Percentiles rank a stretch among this genome's conserved stretches.
phyloP scores from a whole-genome alignment of 495 filamentous ascomycete genomes.

The Bombardia bombarda region DNA sequence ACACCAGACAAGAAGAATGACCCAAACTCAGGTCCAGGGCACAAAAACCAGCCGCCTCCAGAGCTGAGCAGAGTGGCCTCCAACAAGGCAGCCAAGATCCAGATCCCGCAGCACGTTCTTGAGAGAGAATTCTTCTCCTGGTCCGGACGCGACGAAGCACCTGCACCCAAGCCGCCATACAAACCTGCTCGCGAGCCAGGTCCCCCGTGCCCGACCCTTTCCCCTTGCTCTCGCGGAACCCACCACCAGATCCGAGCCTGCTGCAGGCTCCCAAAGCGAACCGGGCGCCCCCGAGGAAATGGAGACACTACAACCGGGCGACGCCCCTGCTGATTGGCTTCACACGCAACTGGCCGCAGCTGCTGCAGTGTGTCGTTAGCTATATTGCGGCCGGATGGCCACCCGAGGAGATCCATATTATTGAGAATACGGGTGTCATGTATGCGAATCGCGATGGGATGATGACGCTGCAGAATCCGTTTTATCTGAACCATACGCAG shows the following conservation, averaged over 20 bases:
- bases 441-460: constrained; percentile 37
- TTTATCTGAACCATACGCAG: constrained; percentile 50
- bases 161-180: background rate
- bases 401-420: constrained; percentile 47
- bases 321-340: constrained; percentile 54
- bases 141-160: background rate
- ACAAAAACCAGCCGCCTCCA: background rate
- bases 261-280: background rate
- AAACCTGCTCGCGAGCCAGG: background rate
- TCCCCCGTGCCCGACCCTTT: background rate
- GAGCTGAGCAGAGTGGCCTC: background rate
- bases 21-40: background rate
- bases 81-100: too few species aligned
- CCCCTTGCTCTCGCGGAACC: background rate
- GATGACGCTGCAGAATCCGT: constrained; percentile 52
- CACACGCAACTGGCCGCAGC: constrained; percentile 49
- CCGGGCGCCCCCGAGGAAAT: background rate
- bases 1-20: background rate
- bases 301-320: constrained; percentile 19
- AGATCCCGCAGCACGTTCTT: background rate
- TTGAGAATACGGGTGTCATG: constrained; percentile 58
- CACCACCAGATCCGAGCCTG: too few species aligned
- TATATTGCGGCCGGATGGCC: constrained; percentile 58
- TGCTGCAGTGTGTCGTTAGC: constrained; percentile 49
- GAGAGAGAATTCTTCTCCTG: background rate